Percentiles rank a stretch among this genome's conserved stretches.
phyloP scores from a whole-genome alignment of 768 basidiomycete species.

The Boletus sensibilis region DNA sequence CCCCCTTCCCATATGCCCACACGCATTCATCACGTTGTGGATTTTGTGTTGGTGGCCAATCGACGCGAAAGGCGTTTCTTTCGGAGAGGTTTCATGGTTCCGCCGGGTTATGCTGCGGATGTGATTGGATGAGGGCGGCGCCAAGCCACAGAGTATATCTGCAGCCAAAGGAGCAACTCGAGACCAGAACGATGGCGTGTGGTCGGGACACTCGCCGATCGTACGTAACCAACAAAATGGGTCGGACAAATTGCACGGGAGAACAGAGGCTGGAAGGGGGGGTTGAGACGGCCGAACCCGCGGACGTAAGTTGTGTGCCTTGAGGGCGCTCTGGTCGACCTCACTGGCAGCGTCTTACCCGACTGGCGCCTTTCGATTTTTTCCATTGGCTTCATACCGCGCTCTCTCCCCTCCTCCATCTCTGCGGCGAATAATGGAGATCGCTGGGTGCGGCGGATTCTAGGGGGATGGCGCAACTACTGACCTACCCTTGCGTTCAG shows the following conservation, averaged over 20 bases:
- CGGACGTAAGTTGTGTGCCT: neutral
- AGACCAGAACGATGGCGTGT: neutral
- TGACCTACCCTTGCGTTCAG: neutral
- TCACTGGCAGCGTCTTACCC: neutral
- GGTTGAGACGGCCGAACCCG: neutral
- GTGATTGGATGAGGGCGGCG: neutral
- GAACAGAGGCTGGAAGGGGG: neutral
- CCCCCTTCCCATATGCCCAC: neutral
- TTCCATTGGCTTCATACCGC: neutral
- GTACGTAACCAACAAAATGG: neutral
- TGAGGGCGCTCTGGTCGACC: neutral
- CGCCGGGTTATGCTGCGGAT: slow-evolving; percentile 1
- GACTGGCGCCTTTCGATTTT: neutral
- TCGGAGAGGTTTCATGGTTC: neutral
- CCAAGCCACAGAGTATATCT: slow-evolving; percentile 20
- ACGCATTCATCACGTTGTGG: slow-evolving; percentile 1
- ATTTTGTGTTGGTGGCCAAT: neutral
- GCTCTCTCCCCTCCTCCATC: neutral
- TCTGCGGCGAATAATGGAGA: neutral
- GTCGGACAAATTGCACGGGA: neutral
- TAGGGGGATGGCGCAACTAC: neutral
- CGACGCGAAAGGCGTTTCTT: neutral
- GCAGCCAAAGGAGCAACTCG: neutral
- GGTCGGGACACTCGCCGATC: neutral
- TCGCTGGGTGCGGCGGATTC: neutral